Conservation (phyloP, 371 early-diverging fungal genomes). For the Gilbertella persicaria region DNA sequence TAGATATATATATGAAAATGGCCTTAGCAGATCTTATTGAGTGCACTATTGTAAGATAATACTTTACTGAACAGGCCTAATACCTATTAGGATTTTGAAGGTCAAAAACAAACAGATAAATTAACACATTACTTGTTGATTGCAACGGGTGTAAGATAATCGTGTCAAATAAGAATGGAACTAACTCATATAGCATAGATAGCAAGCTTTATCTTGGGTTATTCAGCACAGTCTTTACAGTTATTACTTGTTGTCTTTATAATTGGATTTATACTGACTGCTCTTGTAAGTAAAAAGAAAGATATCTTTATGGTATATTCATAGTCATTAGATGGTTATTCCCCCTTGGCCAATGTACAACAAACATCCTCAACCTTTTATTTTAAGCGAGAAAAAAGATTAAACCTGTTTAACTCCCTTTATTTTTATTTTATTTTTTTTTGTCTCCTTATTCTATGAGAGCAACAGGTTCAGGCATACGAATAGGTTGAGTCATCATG, state of each 20-base stretch:
- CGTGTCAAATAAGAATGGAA: neutral
- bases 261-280: constrained; percentile 16
- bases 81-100: constrained; percentile 25
- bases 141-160: constrained; percentile 16
- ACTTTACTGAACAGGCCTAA: neutral
- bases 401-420: neutral
- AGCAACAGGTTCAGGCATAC: neutral
- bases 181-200: constrained; percentile 4
- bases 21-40: constrained; percentile 21
- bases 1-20: constrained; percentile 6
- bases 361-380: constrained; percentile 25
- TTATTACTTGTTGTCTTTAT: constrained; percentile 11
- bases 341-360: constrained; percentile 34
- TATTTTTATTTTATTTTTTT: constrained; percentile 1
- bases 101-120: constrained; percentile 20
- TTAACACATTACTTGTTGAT: constrained; percentile 12
- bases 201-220: constrained; percentile 19
- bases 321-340: constrained; percentile 14
- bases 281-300: constrained; percentile 14
- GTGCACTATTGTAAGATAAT: constrained; percentile 22
- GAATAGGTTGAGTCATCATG: constrained; percentile 26
- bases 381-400: constrained; percentile 13
- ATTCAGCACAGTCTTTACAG: constrained; percentile 18
- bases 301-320: neutral
- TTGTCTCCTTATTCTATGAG: neutral